Evolutionary conservation across 352 stramenopile genomes (phyloP), one percentile per base, ranked within the genome.

Genomic region (Pythium utonaiense): DNA sequence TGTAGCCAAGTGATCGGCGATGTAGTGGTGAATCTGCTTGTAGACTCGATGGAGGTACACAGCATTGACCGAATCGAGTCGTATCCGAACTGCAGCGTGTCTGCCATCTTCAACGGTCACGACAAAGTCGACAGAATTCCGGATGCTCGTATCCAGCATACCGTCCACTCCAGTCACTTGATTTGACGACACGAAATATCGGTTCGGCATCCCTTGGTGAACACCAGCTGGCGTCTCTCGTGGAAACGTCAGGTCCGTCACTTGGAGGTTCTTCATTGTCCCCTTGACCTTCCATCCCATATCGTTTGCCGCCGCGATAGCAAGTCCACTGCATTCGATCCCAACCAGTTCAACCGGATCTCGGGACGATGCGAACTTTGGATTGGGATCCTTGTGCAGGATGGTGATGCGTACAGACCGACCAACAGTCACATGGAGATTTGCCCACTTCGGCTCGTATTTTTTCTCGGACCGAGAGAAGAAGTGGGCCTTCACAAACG

Each of bases 11-110:
- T 92, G 77, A 44, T 94, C 84, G 44, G 69, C 45, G 19, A 92
- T 25, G 53, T 86, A 93, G 55, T 93, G 82, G 16, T 89, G 70
- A 40, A 92, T 89, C 59, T 95, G 86, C 53, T 95, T 95, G 71
- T 89, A 91, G 31, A 95, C 78, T 30, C 86, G 83, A 64, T 94
- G 86, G 25, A 95, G 67, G 45, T 95, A 93, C 40, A 83, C 70
- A n/a, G 91, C 63, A 53, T 82, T 89, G 9, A 94, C 78, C 1
- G 86, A 90, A 53, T 95, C 86, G 22, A 95, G 66, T 4, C 83
- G 83, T 51, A 78, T 49, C 28, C 67, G 40, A 3, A 68, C 48
- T 9, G 57, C 3, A 6, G 45, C 33, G 16, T 13, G 22, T 6
- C 34, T 56, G 41, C 45, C 31, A 1, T n/a, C 16, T 21, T 36